Conservation (phyloP, 78 protist species). For the Neovahlkampfia damariscottae region DNA sequence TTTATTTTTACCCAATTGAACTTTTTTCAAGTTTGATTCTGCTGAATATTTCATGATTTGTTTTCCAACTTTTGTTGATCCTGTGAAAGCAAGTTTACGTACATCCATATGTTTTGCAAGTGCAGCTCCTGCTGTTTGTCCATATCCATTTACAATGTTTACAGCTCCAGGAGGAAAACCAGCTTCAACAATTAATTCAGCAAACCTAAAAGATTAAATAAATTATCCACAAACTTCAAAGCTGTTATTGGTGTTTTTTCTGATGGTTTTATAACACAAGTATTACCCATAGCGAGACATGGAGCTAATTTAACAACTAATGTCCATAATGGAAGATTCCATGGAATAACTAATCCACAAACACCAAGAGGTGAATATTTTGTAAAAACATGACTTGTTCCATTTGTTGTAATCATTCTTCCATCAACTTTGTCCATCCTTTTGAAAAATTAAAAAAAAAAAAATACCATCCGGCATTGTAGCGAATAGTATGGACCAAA, state of each 20-base stretch:
- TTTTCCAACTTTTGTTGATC: slow-evolving; percentile 50
- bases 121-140: slow-evolving; percentile 45
- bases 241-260: slow-evolving; percentile 80
- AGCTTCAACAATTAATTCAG: slow-evolving; percentile 52
- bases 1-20: slow-evolving; percentile 2
- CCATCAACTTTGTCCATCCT: slow-evolving; percentile 56
- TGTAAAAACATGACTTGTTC: slow-evolving; percentile 13
- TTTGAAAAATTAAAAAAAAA: too few species aligned
- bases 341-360: slow-evolving; percentile 43
- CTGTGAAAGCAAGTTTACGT: slow-evolving; percentile 78
- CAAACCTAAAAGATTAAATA: too few species aligned
- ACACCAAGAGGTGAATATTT: slow-evolving; percentile 47
- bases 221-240: too few species aligned
- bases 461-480: slow-evolving; percentile 66
- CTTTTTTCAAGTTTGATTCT: neutral
- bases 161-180: slow-evolving; percentile 82
- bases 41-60: slow-evolving; percentile 36
- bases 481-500: slow-evolving; percentile 22
- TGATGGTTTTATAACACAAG: slow-evolving; percentile 70
- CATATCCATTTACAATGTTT: slow-evolving; percentile 62
- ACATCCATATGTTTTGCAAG: slow-evolving; percentile 47
- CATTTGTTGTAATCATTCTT: slow-evolving; percentile 11
- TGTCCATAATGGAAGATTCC: slow-evolving; percentile 37
- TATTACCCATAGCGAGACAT: slow-evolving; percentile 72
- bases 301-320: slow-evolving; percentile 54